A percentile compares a stretch with the other conserved stretches of the same genome.
Conservation (phyloP, 2,329 filamentous ascomycete genomes). For the Trichoderma breve region DNA sequence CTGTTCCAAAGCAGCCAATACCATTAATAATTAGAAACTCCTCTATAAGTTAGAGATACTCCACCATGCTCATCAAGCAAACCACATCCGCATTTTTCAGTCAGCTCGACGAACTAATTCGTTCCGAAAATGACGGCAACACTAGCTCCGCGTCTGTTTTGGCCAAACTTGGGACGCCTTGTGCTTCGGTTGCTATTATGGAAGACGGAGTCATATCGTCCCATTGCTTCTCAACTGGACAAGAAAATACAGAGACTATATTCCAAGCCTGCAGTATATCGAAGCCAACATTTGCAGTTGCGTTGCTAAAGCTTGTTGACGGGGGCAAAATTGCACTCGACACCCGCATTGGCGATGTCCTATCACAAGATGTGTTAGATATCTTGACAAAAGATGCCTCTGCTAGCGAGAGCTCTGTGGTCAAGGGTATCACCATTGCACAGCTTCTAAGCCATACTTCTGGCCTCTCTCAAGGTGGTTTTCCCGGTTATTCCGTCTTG, state of each 20-base stretch:
- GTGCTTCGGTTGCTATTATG: slow-evolving; percentile 23
- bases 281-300: slow-evolving; percentile 22
- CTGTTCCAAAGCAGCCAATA: background rate
- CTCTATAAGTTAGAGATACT: background rate
- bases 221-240: slow-evolving; percentile 21
- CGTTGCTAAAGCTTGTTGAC: slow-evolving; percentile 22
- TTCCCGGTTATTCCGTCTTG: slow-evolving; percentile 18
- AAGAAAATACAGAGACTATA: slow-evolving; percentile 20
- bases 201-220: slow-evolving; percentile 22
- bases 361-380: slow-evolving; percentile 14
- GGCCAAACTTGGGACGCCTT: slow-evolving; percentile 20
- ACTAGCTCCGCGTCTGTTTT: background rate
- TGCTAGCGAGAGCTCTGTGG: background rate
- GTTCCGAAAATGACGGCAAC: background rate
- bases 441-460: slow-evolving; percentile 25
- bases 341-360: slow-evolving; percentile 14
- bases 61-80: background rate
- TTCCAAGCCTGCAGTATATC: slow-evolving; percentile 26
- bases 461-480: slow-evolving; percentile 19
- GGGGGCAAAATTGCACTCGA: slow-evolving; percentile 19
- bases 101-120: background rate
- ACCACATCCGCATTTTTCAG: background rate
- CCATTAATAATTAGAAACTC: background rate
- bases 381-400: slow-evolving; percentile 14
- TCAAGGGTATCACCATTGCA: slow-evolving; percentile 21